A percentile compares a stretch with the other conserved stretches of the same genome.
Conservation (phyloP, 2,329 filamentous ascomycete species). For the Metarhizium guizhouense region DNA sequence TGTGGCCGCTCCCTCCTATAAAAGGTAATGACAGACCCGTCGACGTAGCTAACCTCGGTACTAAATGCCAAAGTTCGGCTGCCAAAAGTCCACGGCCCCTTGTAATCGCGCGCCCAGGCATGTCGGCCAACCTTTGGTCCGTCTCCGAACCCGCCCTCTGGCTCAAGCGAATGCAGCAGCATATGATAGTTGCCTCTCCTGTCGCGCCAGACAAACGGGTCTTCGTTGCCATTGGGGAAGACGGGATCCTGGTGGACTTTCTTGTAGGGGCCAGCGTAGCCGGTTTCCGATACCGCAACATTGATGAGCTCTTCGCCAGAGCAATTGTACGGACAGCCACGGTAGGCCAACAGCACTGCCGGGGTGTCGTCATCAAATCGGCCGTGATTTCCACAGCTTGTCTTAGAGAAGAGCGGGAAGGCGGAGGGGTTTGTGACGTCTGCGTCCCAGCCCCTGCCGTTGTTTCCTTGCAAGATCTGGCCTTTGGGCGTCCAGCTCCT, state of each 20-base stretch:
- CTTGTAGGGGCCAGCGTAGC: slow-evolving; percentile 9
- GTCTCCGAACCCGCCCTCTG: slow-evolving; percentile 16
- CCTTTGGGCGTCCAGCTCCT: slow-evolving; percentile 10
- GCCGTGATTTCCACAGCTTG: background rate
- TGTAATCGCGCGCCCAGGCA: slow-evolving; percentile 16
- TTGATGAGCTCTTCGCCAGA: slow-evolving; percentile 10
- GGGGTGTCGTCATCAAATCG: background rate
- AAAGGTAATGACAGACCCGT: slow-evolving; percentile 28
- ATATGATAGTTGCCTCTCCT: slow-evolving; percentile 24
- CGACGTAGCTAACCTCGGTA: slow-evolving; percentile 22
- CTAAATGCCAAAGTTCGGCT: slow-evolving; percentile 18
- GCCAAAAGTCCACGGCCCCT: slow-evolving; percentile 21
- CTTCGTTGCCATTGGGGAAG: slow-evolving; percentile 14
- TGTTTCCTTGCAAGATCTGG: slow-evolving; percentile 11
- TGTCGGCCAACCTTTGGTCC: slow-evolving; percentile 12
- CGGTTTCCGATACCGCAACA: slow-evolving; percentile 9
- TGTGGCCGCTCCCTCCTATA: slow-evolving; percentile 38
- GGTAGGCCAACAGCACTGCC: slow-evolving; percentile 12
- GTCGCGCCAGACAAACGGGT: slow-evolving; percentile 25
- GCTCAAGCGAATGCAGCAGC: slow-evolving; percentile 21
- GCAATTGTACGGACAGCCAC: slow-evolving; percentile 12
- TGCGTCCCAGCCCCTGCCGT: slow-evolving; percentile 11
- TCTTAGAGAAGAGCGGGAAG: slow-evolving; percentile 20
- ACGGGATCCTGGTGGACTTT: slow-evolving; percentile 12
- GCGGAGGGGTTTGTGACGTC: slow-evolving; percentile 33